A percentile compares a stretch with the other conserved stretches of the same genome.
These are phyloP conservation scores for Dendrocalamus sinicus DNA, from an alignment of 176 grass and related monocot species.

Conservation along the genomic window DNA sequence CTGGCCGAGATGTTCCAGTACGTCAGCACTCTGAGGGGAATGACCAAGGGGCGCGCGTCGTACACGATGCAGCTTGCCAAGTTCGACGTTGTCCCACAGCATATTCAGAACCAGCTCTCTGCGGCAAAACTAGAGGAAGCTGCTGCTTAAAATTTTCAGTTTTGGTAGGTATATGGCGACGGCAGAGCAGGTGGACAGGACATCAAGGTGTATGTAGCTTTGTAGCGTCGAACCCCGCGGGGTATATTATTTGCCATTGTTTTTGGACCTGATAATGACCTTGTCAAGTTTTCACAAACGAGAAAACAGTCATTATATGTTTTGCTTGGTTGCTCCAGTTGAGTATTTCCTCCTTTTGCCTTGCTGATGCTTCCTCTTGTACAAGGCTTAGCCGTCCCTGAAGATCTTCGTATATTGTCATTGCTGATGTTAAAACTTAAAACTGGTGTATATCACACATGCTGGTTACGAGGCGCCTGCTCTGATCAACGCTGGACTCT, in stretches of 20 bases:
- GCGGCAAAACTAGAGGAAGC: slow-evolving; percentile 65
- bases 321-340: slow-evolving; percentile 16
- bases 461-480: not conserved
- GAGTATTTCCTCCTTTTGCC: not conserved
- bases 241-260: slow-evolving; percentile 55
- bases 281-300: slow-evolving; percentile 42
- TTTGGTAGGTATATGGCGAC: slow-evolving; percentile 37
- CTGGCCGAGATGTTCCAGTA: slow-evolving; percentile 99
- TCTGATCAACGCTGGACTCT: not conserved
- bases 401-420: not conserved
- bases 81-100: slow-evolving; percentile 85
- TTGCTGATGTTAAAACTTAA: not conserved
- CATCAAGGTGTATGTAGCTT: slow-evolving; percentile 52
- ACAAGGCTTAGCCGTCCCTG: not conserved
- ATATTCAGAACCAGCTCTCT: slow-evolving; percentile 85
- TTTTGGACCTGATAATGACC: slow-evolving; percentile 56
- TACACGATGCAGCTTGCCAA: slow-evolving; percentile 95
- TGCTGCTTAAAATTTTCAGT: slow-evolving; percentile 57
- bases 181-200: slow-evolving; percentile 43
- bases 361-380: not conserved
- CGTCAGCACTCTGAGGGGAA: slow-evolving; percentile 83
- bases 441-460: not conserved
- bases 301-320: slow-evolving; percentile 30
- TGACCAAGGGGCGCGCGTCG: slow-evolving; percentile 92
- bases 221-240: slow-evolving; percentile 37